Evolutionary conservation across 2,329 filamentous ascomycete genomes (phyloP).

Genomic region (Botryotinia calthae): DNA sequence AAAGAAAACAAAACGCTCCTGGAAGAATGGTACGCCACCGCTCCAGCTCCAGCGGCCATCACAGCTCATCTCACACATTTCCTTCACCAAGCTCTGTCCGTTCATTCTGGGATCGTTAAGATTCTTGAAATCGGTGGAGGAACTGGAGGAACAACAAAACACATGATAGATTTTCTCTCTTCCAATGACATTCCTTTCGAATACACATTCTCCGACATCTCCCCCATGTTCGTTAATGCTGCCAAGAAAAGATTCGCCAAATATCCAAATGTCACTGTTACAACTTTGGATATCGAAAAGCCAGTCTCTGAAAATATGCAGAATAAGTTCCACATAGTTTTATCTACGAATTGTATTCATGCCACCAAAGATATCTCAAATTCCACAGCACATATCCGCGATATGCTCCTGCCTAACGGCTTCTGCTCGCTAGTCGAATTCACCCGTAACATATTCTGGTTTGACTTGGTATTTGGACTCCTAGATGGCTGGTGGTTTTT

Average conservation of each 20-base stretch:
- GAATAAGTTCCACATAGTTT: constrained; percentile 26
- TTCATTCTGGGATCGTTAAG: constrained; percentile 28
- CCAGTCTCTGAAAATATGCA: constrained; percentile 18
- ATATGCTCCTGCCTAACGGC: constrained; percentile 26
- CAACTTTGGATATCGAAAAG: constrained; percentile 29
- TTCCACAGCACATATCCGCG: constrained; percentile 22
- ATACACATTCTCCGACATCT: constrained; percentile 47
- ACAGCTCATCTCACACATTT: neutral
- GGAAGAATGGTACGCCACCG: neutral
- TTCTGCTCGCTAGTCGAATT: constrained; percentile 30
- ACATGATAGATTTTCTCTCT: constrained; percentile 44
- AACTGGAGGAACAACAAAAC: neutral
- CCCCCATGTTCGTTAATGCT: constrained; percentile 25
- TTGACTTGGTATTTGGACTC: constrained; percentile 34
- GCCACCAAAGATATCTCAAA: constrained; percentile 27
- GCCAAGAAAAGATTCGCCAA: constrained; percentile 28
- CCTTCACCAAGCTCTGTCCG: neutral
- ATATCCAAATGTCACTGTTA: constrained; percentile 31
- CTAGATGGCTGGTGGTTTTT: constrained; percentile 36
- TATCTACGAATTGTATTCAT: constrained; percentile 33
- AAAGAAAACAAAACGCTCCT: constrained; percentile 16
- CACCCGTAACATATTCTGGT: constrained; percentile 29
- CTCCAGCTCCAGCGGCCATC: neutral
- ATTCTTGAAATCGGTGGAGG: constrained; percentile 37
- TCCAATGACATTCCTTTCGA: constrained; percentile 38